A percentile compares a stretch with the other conserved stretches of the same genome.
These are phyloP conservation scores for Pseudogymnoascus sp. DNA, from an alignment of 2,329 filamentous ascomycete genomes.

Conservation along the genomic window DNA sequence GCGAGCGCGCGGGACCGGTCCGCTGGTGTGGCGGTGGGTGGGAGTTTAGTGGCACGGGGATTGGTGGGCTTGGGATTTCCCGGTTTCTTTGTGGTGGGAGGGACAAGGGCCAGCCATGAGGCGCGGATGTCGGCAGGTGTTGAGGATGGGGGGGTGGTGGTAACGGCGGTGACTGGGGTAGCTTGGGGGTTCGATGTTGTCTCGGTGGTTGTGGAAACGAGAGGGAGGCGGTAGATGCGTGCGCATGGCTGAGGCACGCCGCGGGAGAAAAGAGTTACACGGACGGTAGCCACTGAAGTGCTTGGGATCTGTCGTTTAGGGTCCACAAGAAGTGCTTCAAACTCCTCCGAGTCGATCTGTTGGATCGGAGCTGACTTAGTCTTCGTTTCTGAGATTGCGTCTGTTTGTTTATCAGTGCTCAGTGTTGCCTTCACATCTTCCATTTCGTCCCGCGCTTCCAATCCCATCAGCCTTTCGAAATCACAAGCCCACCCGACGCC, in stretches of 20 bases:
- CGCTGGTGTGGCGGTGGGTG: conserved; percentile 27
- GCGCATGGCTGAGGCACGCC: conserved; percentile 68
- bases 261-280: conserved; percentile 59
- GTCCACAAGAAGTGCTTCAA: conserved; percentile 22
- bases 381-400: not conserved
- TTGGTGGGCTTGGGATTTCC: conserved; percentile 21
- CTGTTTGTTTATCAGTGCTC: conserved; percentile 3
- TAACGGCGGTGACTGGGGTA: conserved; percentile 32
- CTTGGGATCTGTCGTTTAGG: conserved; percentile 20
- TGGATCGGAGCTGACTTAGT: conserved; percentile 13
- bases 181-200: conserved; percentile 40
- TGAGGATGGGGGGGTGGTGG: conserved; percentile 26
- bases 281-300: conserved; percentile 51
- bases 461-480: conserved; percentile 61
- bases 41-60: conserved; percentile 16
- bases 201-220: not conserved
- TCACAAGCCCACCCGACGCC: conserved; percentile 79
- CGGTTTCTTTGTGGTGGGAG: conserved; percentile 23
- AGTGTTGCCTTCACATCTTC: conserved; percentile 12
- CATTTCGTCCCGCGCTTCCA: not conserved
- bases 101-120: conserved; percentile 63
- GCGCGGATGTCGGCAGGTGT: conserved; percentile 47
- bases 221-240: conserved; percentile 80
- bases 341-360: conserved; percentile 18
- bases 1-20: conserved; percentile 39